phyloP scores from a whole-genome alignment of 176 grass and related monocot genomes.

The Alopecurus myosuroides region DNA sequence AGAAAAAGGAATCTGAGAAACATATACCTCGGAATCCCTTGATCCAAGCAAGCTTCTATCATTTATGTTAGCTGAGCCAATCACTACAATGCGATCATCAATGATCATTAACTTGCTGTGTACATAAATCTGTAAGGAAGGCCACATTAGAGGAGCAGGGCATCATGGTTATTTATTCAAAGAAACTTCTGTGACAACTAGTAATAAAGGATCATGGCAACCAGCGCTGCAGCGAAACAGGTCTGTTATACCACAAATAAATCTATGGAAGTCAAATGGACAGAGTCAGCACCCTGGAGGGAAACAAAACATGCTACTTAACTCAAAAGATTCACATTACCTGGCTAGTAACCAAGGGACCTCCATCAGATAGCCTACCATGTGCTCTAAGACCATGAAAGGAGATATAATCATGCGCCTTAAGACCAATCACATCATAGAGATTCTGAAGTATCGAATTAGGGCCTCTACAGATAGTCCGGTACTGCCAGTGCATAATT shows the following conservation, averaged over 20 bases:
- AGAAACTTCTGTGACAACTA: background rate
- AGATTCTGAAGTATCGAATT: conserved; percentile 96
- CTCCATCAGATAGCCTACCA: conserved; percentile 69
- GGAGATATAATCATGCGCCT: conserved; percentile 90
- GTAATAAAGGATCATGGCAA: background rate
- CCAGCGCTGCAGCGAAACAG: background rate
- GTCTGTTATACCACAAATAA: background rate
- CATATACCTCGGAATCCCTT: conserved; percentile 93
- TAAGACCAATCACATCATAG: conserved; percentile 77
- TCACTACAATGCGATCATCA: conserved; percentile 90
- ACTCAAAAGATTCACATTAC: conserved; percentile 37
- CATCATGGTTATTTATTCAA: conserved; percentile 9
- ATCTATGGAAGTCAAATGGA: background rate
- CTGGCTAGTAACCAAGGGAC: conserved; percentile 87
- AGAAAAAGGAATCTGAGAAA: conserved; percentile 5
- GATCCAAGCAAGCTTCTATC: conserved; percentile 99
- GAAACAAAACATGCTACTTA: background rate
- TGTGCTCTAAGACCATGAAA: conserved; percentile 94
- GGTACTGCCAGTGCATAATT: conserved; percentile 99
- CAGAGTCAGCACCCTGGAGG: background rate
- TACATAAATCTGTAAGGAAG: conserved; percentile 71
- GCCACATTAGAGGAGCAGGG: conserved; percentile 2
- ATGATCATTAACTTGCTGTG: conserved; percentile 99
- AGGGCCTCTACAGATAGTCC: conserved; percentile 91
- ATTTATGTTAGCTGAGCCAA: conserved; percentile 98